Conservation (phyloP, 441 rosid species). For the Capsella rubella region DNA sequence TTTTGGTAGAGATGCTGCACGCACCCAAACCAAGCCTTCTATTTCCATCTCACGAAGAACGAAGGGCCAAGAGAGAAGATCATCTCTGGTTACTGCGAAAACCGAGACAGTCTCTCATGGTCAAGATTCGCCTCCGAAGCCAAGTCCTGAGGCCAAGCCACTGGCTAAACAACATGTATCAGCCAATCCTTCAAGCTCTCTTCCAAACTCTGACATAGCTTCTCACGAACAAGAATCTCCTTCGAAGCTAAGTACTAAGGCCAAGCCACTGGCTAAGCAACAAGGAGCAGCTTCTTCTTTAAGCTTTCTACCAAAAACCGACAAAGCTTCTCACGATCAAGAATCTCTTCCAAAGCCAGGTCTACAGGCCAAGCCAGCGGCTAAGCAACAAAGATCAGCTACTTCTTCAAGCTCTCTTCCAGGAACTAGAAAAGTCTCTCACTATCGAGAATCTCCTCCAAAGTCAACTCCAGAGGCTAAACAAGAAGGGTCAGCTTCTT, state of each 20-base stretch:
- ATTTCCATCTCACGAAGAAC: slow-evolving; percentile 64
- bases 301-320: slow-evolving; percentile 9
- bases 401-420: slow-evolving; percentile 19
- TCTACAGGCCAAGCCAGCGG: slow-evolving; percentile 13
- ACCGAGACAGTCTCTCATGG: slow-evolving; percentile 39
- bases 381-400: slow-evolving; percentile 29
- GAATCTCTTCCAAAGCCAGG: slow-evolving; percentile 35
- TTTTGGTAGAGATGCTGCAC: slow-evolving; percentile 37
- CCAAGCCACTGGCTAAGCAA: slow-evolving; percentile 19
- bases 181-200: slow-evolving; percentile 26
- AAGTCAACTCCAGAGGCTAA: slow-evolving; percentile 39
- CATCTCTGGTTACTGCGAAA: slow-evolving; percentile 31
- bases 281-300: slow-evolving; percentile 9
- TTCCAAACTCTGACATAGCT: slow-evolving; percentile 16
- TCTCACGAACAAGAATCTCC: slow-evolving; percentile 45
- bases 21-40: slow-evolving; percentile 41
- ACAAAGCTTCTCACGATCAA: slow-evolving; percentile 39
- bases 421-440: slow-evolving; percentile 25
- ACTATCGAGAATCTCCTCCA: slow-evolving; percentile 46
- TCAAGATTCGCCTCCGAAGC: slow-evolving; percentile 44
- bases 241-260: slow-evolving; percentile 31
- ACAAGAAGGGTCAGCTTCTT: slow-evolving; percentile 30
- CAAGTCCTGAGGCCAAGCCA: slow-evolving; percentile 34
- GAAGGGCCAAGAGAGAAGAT: slow-evolving; percentile 44
- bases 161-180: slow-evolving; percentile 35